phyloP scores from a whole-genome alignment of 768 basidiomycete genomes.

The Tephrocybe sp. region DNA sequence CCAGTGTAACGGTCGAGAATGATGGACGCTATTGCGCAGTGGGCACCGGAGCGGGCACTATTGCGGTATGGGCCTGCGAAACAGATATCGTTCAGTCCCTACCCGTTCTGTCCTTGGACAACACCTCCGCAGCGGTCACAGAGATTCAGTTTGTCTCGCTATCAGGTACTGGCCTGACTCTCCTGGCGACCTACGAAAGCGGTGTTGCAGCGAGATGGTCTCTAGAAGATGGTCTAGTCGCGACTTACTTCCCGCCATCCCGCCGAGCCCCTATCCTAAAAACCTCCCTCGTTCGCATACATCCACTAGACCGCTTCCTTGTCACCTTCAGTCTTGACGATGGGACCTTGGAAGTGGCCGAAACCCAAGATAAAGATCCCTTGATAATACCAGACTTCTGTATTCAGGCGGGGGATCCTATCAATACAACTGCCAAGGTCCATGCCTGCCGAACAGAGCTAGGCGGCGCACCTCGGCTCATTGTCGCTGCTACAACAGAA shows the following conservation, averaged over 20 bases:
- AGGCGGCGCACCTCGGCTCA: slow-evolving; percentile 46
- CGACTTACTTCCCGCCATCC: slow-evolving; percentile 43
- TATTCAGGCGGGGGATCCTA: slow-evolving; percentile 58
- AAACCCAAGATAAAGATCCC: slow-evolving; percentile 45
- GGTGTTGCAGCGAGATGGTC: slow-evolving; percentile 59
- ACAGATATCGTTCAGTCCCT: slow-evolving; percentile 34
- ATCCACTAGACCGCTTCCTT: slow-evolving; percentile 44
- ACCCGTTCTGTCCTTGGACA: slow-evolving; percentile 41
- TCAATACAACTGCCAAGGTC: slow-evolving; percentile 52
- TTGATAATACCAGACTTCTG: slow-evolving; percentile 44
- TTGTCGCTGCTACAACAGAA: slow-evolving; percentile 64
- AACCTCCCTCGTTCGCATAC: slow-evolving; percentile 48
- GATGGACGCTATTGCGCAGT: slow-evolving; percentile 64
- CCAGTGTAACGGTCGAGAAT: slow-evolving; percentile 63
- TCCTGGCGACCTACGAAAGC: slow-evolving; percentile 59
- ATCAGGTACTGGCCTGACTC: slow-evolving; percentile 20
- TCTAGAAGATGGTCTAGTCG: slow-evolving; percentile 30
- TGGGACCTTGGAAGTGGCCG: slow-evolving; percentile 63
- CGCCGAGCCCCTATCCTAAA: slow-evolving; percentile 44
- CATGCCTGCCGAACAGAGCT: slow-evolving; percentile 55
- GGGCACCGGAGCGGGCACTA: slow-evolving; percentile 66
- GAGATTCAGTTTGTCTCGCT: slow-evolving; percentile 47
- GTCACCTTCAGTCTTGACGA: slow-evolving; percentile 65
- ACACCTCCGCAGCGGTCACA: slow-evolving; percentile 48
- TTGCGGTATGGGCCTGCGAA: slow-evolving; percentile 63